phyloP scores from a whole-genome alignment of 306 rosid species.

The Fagus crenata region DNA sequence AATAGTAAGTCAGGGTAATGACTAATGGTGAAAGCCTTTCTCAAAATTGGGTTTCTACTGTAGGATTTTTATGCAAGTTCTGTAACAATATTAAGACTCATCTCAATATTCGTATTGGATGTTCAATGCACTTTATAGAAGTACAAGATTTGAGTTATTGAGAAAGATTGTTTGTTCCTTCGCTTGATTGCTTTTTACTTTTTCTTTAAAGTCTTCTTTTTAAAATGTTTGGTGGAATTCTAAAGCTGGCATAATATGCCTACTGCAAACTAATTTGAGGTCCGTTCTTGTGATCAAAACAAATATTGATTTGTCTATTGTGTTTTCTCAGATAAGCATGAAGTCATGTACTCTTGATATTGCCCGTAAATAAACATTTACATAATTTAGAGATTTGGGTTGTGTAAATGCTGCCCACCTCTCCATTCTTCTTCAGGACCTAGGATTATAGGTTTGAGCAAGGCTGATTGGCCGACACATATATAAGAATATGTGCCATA shows the following conservation, averaged over 20 bases:
- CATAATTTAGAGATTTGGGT: conserved; percentile 60
- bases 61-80: not conserved
- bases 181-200: not conserved
- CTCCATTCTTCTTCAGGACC: conserved; percentile 55
- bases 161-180: too few species aligned
- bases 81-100: conserved; percentile 1
- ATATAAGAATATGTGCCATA: conserved; percentile 62
- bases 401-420: conserved; percentile 61
- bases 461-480: conserved; percentile 71
- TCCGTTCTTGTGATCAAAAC: too few species aligned
- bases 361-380: not conserved
- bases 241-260: not conserved
- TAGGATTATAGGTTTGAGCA: conserved; percentile 58
- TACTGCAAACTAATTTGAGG: too few species aligned
- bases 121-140: not conserved
- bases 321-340: not conserved
- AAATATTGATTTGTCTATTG: too few species aligned
- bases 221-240: not conserved
- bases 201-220: not conserved
- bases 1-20: conserved; percentile 1
- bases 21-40: not conserved
- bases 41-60: not conserved
- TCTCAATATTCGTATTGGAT: not conserved
- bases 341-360: not conserved
- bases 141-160: not conserved